These are phyloP conservation scores for Candida maesae DNA, from an alignment of 805 yeast genomes.

Conservation along the genomic window DNA sequence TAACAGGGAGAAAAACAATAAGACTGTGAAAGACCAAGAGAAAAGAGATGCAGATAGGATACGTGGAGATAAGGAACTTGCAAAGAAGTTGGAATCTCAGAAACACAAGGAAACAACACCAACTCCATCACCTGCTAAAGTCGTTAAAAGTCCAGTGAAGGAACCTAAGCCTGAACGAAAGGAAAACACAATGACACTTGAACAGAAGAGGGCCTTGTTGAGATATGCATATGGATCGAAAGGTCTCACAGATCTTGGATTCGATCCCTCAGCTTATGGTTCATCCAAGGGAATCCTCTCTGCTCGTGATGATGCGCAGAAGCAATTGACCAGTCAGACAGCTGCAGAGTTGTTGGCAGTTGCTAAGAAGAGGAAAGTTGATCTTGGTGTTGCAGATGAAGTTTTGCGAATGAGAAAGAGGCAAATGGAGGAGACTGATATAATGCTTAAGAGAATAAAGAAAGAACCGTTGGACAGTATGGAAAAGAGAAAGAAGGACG, in stretches of 20 bases:
- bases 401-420: constrained; percentile 27
- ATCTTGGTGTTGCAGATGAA: constrained; percentile 31
- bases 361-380: constrained; percentile 32
- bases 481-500: background rate
- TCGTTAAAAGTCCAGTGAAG: too few relatives aligned
- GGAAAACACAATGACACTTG: constrained; percentile 21
- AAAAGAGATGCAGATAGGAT: constrained; percentile 10
- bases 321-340: constrained; percentile 21
- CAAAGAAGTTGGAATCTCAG: constrained; percentile 28
- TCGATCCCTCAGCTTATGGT: constrained; percentile 43
- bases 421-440: constrained; percentile 29
- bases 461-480: background rate
- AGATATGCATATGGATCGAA: constrained; percentile 38
- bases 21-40: constrained; percentile 22
- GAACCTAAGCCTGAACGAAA: too few relatives aligned
- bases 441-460: constrained; percentile 25
- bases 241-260: constrained; percentile 42
- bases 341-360: constrained; percentile 26
- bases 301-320: constrained; percentile 15
- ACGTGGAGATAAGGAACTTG: constrained; percentile 3
- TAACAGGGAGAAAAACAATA: constrained; percentile 36
- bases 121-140: too few relatives aligned
- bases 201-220: constrained; percentile 28
- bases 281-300: constrained; percentile 16
- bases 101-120: too few relatives aligned